phyloP scores from a whole-genome alignment of 2,329 filamentous ascomycete species.

The Exophiala sideris region DNA sequence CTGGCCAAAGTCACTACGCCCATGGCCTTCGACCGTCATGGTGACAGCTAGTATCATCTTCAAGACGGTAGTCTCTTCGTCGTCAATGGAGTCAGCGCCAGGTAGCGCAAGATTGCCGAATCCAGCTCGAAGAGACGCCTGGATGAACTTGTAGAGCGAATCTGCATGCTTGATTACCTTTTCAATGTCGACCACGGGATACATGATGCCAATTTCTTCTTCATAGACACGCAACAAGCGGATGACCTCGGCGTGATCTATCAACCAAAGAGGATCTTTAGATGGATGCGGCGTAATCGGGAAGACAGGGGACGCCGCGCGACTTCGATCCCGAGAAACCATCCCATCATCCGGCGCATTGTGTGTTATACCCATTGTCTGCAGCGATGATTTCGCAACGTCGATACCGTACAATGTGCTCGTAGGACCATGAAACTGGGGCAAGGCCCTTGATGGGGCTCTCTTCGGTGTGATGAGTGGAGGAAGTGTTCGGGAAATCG shows the following conservation, averaged over 20 bases:
- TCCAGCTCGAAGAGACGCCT: slow-evolving; percentile 59
- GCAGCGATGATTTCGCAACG: slow-evolving; percentile 79
- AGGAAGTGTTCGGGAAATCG: slow-evolving; percentile 24
- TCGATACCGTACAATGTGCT: slow-evolving; percentile 82
- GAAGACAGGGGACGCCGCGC: slow-evolving; percentile 43
- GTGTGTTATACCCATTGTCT: slow-evolving; percentile 81
- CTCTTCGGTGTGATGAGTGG: slow-evolving; percentile 34
- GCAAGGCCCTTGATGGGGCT: slow-evolving; percentile 52
- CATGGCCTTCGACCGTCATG: slow-evolving; percentile 72
- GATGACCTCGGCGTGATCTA: slow-evolving; percentile 74
- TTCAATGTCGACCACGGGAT: slow-evolving; percentile 76
- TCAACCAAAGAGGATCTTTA: slow-evolving; percentile 76
- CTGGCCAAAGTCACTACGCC: slow-evolving; percentile 70
- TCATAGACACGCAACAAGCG: slow-evolving; percentile 76
- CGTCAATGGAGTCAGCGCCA: slow-evolving; percentile 58
- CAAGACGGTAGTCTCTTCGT: slow-evolving; percentile 66
- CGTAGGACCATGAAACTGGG: slow-evolving; percentile 77
- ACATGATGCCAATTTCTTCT: slow-evolving; percentile 90
- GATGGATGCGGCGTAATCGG: slow-evolving; percentile 40
- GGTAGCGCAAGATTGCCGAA: slow-evolving; percentile 54
- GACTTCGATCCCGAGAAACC: slow-evolving; percentile 53
- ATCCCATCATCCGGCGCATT: slow-evolving; percentile 59
- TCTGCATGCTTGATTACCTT: slow-evolving; percentile 67
- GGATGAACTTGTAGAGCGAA: slow-evolving; percentile 68
- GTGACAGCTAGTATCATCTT: slow-evolving; percentile 82